Conservation (phyloP, 805 yeast genomes). For the Suhomyces sp. region DNA sequence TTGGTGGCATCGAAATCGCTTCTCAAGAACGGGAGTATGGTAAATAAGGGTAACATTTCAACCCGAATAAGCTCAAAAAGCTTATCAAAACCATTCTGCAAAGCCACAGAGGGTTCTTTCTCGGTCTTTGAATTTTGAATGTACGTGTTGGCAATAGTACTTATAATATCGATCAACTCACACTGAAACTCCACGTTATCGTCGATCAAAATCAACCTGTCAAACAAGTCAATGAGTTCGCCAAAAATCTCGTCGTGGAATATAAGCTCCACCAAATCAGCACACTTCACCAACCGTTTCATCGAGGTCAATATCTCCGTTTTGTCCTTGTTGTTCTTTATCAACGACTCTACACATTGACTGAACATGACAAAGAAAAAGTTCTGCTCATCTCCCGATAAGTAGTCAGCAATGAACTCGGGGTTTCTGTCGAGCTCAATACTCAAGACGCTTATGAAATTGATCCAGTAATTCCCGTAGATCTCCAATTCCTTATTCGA, state of each 20-base stretch:
- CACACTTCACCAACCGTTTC: conserved; percentile 51
- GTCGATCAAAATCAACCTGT: conserved; percentile 63
- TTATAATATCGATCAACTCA: conserved; percentile 40
- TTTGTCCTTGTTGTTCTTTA: conserved; percentile 43
- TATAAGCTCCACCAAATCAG: conserved; percentile 54
- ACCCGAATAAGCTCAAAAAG: conserved; percentile 78
- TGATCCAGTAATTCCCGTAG: conserved; percentile 68
- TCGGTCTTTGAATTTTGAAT: conserved; percentile 21
- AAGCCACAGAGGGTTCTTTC: neutral
- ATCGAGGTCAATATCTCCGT: conserved; percentile 47
- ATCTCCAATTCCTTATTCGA: conserved; percentile 40
- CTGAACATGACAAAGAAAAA: conserved; percentile 81
- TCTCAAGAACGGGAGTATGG: conserved; percentile 56
- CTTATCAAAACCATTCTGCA: conserved; percentile 63
- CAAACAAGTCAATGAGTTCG: conserved; percentile 74
- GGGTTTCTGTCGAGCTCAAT: conserved; percentile 54
- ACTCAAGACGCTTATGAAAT: conserved; percentile 73
- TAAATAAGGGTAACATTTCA: conserved; percentile 59
- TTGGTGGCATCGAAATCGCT: conserved; percentile 38
- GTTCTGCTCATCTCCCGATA: conserved; percentile 56
- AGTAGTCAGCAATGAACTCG: conserved; percentile 40
- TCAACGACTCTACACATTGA: conserved; percentile 74
- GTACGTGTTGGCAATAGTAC: conserved; percentile 28
- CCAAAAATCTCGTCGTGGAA: conserved; percentile 66
- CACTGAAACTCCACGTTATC: conserved; percentile 59